Evolutionary conservation across 2,329 filamentous ascomycete genomes (phyloP).

Genomic region (Lizonia empirigonia): DNA sequence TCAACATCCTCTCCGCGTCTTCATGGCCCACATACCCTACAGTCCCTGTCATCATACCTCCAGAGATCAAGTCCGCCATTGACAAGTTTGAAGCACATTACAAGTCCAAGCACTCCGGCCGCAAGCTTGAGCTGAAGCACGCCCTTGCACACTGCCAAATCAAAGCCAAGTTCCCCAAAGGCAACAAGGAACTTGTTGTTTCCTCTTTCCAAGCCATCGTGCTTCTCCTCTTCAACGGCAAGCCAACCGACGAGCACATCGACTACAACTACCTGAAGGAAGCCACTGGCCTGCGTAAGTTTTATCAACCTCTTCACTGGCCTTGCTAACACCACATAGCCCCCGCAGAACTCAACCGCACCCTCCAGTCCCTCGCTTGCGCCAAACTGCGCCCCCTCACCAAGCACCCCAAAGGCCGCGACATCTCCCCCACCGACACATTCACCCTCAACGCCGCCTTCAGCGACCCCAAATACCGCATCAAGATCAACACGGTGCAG

Average conservation of each 20-base stretch:
- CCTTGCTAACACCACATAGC: slow-evolving; percentile 50
- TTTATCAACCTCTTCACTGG: background rate
- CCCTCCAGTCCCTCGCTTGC: slow-evolving; percentile 92
- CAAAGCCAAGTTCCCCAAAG: slow-evolving; percentile 78
- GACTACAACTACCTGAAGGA: slow-evolving; percentile 76
- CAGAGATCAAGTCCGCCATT: slow-evolving; percentile 75
- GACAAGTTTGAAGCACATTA: slow-evolving; percentile 85
- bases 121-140: slow-evolving; percentile 90
- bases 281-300: slow-evolving; percentile 72
- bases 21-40: slow-evolving; percentile 95
- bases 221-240: slow-evolving; percentile 84
- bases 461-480: slow-evolving; percentile 78
- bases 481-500: slow-evolving; percentile 99
- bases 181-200: slow-evolving; percentile 85
- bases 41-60: slow-evolving; percentile 73
- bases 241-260: slow-evolving; percentile 66
- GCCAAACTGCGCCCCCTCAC: slow-evolving; percentile 82
- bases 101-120: slow-evolving; percentile 84
- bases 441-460: slow-evolving; percentile 84
- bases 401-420: slow-evolving; percentile 84
- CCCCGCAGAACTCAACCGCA: slow-evolving; percentile 81
- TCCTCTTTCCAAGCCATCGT: slow-evolving; percentile 92
- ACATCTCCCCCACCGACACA: slow-evolving; percentile 77
- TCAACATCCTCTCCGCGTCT: slow-evolving; percentile 87
- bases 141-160: slow-evolving; percentile 89